These are phyloP conservation scores for Tetrapisispora namnaoensis DNA, from an alignment of 805 yeast species.

Conservation along the genomic window DNA sequence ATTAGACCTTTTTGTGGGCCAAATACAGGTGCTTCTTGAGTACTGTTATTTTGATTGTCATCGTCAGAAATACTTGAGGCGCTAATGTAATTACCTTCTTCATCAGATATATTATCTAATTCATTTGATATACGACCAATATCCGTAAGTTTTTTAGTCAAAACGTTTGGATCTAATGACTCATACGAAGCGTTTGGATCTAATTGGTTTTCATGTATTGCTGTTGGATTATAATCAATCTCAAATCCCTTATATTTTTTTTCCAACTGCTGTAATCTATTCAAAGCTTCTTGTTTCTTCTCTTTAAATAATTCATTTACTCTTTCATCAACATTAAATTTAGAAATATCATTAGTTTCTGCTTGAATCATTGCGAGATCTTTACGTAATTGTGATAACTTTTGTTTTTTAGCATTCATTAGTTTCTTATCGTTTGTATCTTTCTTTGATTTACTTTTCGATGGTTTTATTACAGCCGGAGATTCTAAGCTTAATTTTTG, in stretches of 20 bases:
- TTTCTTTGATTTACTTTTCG: conserved; percentile 1
- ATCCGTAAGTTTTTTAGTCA: conserved; percentile 17
- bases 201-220: conserved; percentile 6
- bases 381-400: conserved; percentile 44
- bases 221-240: conserved; percentile 35
- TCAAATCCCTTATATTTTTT: conserved; percentile 54
- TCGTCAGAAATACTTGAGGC: conserved; percentile 5
- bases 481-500: conserved; percentile 15
- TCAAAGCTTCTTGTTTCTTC: conserved; percentile 58
- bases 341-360: conserved; percentile 69
- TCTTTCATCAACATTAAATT: conserved; percentile 43
- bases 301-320: conserved; percentile 48
- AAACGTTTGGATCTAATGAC: conserved; percentile 21
- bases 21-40: neutral
- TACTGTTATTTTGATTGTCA: conserved; percentile 5
- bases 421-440: conserved; percentile 25
- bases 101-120: conserved; percentile 3
- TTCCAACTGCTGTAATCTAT: conserved; percentile 63
- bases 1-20: conserved; percentile 4
- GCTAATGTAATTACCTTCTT: neutral
- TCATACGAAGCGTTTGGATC: conserved; percentile 3
- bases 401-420: conserved; percentile 43
- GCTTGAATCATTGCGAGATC: conserved; percentile 54
- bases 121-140: conserved; percentile 19
- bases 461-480: conserved; percentile 6